Evolutionary conservation across 495 filamentous ascomycete species (phyloP).

Genomic region (Choiromyces venosus): DNA sequence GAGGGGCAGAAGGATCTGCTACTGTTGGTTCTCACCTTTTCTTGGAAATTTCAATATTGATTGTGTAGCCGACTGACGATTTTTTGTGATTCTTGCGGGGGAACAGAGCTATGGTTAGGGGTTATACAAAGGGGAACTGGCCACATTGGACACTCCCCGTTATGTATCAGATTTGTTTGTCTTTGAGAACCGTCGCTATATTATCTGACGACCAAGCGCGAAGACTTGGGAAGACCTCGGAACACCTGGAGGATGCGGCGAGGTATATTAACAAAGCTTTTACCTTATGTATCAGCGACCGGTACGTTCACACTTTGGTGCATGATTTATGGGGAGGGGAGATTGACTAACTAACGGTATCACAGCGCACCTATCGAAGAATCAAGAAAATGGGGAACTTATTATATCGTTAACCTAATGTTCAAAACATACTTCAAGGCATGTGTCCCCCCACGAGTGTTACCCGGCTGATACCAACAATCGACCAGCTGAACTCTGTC

Average conservation of each 20-base stretch:
- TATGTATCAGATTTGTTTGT: conserved; percentile 75
- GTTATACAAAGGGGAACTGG: conserved; percentile 62
- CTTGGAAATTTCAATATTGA: conserved; percentile 54
- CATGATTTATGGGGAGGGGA: not conserved
- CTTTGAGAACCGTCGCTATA: conserved; percentile 79
- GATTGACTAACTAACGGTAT: not conserved
- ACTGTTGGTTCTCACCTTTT: conserved; percentile 59
- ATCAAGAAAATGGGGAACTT: conserved; percentile 94
- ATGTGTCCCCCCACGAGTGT: not conserved
- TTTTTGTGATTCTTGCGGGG: conserved; percentile 4
- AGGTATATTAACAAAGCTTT: conserved; percentile 84
- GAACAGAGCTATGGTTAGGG: conserved; percentile 30
- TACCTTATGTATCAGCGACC: conserved; percentile 76
- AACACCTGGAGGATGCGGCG: conserved; percentile 75
- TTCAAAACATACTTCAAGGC: conserved; percentile 98
- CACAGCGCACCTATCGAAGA: conserved; percentile 73
- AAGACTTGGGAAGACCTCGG: conserved; percentile 47
- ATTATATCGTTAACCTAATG: conserved; percentile 82
- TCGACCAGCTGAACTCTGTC: conserved; percentile 65
- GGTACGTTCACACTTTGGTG: conserved; percentile 52
- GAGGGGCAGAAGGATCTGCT: conserved; percentile 77
- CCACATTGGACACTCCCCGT: conserved; percentile 84
- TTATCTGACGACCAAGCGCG: conserved; percentile 65
- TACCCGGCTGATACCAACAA: conserved; percentile 1
- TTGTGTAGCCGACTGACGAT: conserved; percentile 56